Percentiles rank a stretch among this genome's conserved stretches.
phyloP scores from a whole-genome alignment of 306 rosid genomes.

The Vicia sativa region DNA sequence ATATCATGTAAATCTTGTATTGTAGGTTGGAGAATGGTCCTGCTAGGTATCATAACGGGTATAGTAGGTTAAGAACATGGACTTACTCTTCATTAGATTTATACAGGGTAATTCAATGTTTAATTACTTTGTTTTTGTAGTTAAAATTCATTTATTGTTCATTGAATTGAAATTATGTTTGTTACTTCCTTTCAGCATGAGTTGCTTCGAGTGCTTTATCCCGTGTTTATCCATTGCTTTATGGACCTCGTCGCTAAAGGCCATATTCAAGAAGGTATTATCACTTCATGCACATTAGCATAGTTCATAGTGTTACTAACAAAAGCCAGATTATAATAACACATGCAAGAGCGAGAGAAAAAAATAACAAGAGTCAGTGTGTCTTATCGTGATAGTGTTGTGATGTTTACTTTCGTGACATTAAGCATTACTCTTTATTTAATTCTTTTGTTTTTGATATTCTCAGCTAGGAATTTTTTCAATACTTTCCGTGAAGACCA shows the following conservation, averaged over 20 bases:
- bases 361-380: too few relatives aligned
- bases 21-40: constrained; percentile 77
- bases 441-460: constrained; percentile 35
- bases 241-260: constrained; percentile 98
- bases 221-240: constrained; percentile 90
- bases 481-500: constrained; percentile 88
- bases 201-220: constrained; percentile 95
- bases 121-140: background rate
- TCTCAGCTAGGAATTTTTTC: constrained; percentile 77
- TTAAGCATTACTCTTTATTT: too few relatives aligned
- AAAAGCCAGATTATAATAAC: too few relatives aligned
- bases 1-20: background rate
- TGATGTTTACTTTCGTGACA: too few relatives aligned
- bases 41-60: constrained; percentile 75
- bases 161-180: background rate
- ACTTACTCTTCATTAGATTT: constrained; percentile 74
- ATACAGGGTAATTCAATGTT: constrained; percentile 61
- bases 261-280: constrained; percentile 83
- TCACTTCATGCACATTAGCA: background rate
- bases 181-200: constrained; percentile 68
- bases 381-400: too few relatives aligned
- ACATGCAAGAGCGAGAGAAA: too few relatives aligned
- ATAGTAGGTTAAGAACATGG: constrained; percentile 87
- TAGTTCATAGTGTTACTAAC: too few relatives aligned
- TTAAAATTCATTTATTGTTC: constrained; percentile 14